Base-by-base conservation (phyloP, 164 flowering plant species). In the Aristolochia californica region DNA sequence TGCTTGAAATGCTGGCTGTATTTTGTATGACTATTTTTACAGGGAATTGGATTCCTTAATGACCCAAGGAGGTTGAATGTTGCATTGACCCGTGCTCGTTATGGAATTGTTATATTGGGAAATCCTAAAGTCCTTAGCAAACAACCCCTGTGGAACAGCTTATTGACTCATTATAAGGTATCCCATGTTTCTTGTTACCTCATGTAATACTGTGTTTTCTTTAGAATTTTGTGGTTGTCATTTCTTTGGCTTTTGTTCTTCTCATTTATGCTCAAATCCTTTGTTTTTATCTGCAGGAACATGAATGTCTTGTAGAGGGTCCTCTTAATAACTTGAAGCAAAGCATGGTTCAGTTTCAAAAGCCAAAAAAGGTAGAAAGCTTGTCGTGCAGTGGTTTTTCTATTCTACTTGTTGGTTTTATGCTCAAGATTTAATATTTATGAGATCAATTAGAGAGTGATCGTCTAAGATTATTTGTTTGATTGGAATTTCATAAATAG, bases 11-110 rank as follows among this genome's bases (percentile, higher is more conserved):
- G 1, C 10, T 9, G 10, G 40, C 10, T 34, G 7, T 34, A 2
- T 28, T 16, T 22, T 40, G n/a, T 65, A 10, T 22, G 25, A n/a
- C 30, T 22, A 56, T 26, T 50, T 27, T 56, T 63, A 45, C 72
- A 94, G 99, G 99, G 99, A 50, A 94, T 94, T 78, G 99, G 99
- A 57, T 94, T 94, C 64, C 89, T 94, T 45, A 94, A 94, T 71
- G 99, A 94, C 77, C 99, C 99, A 47, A 85, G 99, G 21, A 85
- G 97, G 77, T 85, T 94, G 26, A 94, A 94, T 81, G 99, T 94
- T 63, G 99, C 99, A 18, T 71, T 94, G 43, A 94, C 99, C 4
- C 85, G 99, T 54, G 97, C 99, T 70, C 88, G 99, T 51, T 94
- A 90, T 82, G 99, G 99, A 43, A 88, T 94, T 65, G 99, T 94